Evolutionary conservation across 208 protist genomes (phyloP).

Genomic region (Trypanosoma conorhini): DNA sequence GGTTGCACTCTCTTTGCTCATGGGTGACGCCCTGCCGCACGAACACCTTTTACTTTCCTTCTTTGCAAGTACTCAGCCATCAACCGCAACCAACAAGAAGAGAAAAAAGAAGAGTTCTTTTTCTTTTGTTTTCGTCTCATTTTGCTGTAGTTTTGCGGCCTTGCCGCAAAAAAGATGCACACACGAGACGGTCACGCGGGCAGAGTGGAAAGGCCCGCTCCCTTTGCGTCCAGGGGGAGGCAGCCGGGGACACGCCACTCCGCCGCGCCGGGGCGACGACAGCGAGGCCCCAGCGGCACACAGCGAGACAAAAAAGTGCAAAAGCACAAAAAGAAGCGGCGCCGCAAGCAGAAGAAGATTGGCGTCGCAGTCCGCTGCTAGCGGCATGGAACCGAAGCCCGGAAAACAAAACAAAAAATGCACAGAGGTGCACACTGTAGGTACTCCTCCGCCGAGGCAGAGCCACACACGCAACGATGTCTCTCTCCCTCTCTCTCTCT

Average conservation of each 20-base stretch:
- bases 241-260: background rate
- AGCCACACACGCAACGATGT: background rate
- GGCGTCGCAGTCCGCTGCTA: background rate
- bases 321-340: background rate
- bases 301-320: background rate
- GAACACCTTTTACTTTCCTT: background rate
- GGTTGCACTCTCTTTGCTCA: background rate
- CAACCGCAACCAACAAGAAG: background rate
- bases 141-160: background rate
- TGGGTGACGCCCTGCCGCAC: background rate
- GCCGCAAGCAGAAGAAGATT: background rate
- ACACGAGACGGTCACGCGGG: too few species aligned
- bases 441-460: background rate
- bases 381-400: background rate
- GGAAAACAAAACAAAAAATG: background rate
- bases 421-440: background rate
- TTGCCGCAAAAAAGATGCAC: background rate
- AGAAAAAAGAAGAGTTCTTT: constrained; percentile 2
- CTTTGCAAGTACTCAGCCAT: background rate
- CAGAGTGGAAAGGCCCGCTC: too few species aligned
- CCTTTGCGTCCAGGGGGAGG: too few species aligned
- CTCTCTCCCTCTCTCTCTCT: too few species aligned
- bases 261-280: background rate
- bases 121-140: constrained; percentile 5
- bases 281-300: background rate